A percentile compares a stretch with the other conserved stretches of the same genome.
Conservation (phyloP, 257 asterid genomes). For the Cynanchum wilfordii region DNA sequence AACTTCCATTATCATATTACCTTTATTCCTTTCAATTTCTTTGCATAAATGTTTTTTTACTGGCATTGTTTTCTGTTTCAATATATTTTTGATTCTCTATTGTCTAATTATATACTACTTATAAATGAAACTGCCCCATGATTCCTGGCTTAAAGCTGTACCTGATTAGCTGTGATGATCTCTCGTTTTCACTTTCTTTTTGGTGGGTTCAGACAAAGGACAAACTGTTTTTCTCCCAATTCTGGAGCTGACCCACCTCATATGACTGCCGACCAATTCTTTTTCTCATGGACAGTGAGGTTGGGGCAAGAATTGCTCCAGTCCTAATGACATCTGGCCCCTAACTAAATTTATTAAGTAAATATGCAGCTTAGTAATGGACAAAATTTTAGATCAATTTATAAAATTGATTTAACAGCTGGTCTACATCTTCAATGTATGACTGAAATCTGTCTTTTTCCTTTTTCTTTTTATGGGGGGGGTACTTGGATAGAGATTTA, state of each 20-base stretch:
- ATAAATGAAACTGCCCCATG: background rate
- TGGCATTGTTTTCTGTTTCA: conserved; percentile 18
- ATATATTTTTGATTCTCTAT: background rate
- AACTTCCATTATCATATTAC: conserved; percentile 16
- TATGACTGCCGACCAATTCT: conserved; percentile 1
- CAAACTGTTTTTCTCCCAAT: background rate
- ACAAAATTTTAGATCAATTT: background rate
- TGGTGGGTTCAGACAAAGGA: conserved; percentile 4
- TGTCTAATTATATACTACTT: background rate
- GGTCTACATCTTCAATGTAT: background rate
- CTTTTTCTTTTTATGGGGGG: background rate
- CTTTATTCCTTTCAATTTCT: conserved; percentile 10
- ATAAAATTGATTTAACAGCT: background rate
- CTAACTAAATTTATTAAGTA: background rate
- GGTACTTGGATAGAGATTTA: background rate
- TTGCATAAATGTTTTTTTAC: conserved; percentile 26
- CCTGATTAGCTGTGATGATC: conserved; percentile 1
- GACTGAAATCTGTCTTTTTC: background rate
- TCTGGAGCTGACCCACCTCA: conserved; percentile 4
- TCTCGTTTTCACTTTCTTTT: background rate
- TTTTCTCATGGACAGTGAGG: background rate
- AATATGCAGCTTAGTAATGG: background rate
- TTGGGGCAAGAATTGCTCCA: background rate
- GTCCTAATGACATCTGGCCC: conserved; percentile 5
- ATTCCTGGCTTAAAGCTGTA: background rate